Percentiles rank a stretch among this genome's conserved stretches.
Conservation (phyloP, 495 filamentous ascomycete species). For the Aspergillus sclerotiicarbonarius region DNA sequence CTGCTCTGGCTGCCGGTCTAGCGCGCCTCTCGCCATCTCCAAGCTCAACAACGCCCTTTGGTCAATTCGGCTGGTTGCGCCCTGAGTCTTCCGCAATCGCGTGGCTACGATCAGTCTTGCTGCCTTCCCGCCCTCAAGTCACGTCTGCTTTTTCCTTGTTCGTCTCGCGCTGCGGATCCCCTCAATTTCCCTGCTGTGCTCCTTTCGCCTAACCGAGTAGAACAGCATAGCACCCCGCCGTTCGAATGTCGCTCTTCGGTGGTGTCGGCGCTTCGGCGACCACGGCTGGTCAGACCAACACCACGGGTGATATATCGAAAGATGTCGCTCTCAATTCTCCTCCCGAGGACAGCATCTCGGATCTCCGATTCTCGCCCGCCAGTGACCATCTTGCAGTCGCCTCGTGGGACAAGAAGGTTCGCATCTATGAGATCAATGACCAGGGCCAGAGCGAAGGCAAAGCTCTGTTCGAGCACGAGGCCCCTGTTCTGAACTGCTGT, state of each 20-base stretch:
- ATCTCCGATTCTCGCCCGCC: conserved; percentile 75
- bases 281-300: conserved; percentile 56
- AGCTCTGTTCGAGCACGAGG: conserved; percentile 73
- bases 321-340: conserved; percentile 75
- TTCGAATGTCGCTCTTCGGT: conserved; percentile 62
- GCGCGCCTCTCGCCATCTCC: neutral
- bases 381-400: conserved; percentile 78
- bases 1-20: no score
- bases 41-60: neutral
- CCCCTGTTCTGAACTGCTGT: conserved; percentile 71
- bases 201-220: neutral
- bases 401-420: conserved; percentile 92
- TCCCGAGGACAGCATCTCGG: conserved; percentile 83
- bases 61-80: neutral
- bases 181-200: neutral
- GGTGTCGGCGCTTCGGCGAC: conserved; percentile 40
- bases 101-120: neutral
- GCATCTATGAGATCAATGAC: conserved; percentile 82
- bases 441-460: conserved; percentile 72
- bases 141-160: neutral
- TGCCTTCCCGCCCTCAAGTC: neutral
- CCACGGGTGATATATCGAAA: conserved; percentile 85
- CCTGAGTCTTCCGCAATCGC: neutral
- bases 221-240: conserved; percentile 17
- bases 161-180: neutral